phyloP scores from a whole-genome alignment of 2,329 filamentous ascomycete species.

The Aspergillus sp. region DNA sequence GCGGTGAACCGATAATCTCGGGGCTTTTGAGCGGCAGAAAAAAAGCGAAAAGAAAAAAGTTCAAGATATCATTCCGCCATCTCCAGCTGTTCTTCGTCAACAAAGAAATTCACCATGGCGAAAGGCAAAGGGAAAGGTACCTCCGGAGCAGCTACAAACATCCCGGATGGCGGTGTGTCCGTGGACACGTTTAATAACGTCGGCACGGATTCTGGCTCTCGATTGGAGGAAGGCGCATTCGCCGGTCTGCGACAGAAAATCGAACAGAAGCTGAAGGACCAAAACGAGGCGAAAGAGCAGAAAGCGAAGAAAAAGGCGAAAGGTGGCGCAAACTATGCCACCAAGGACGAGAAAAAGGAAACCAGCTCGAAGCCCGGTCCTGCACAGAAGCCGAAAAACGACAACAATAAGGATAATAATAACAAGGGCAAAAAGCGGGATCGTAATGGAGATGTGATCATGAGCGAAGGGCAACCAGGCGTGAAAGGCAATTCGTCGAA shows the following conservation, averaged over 20 bases:
- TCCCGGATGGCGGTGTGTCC: constrained; percentile 9
- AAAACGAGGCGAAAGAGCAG: constrained; percentile 24
- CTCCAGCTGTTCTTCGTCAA: constrained; percentile 8
- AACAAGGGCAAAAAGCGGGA: constrained; percentile 39
- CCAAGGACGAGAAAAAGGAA: constrained; percentile 14
- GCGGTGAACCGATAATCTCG: constrained; percentile 11
- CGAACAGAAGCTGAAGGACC: constrained; percentile 32
- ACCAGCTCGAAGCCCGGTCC: constrained; percentile 11
- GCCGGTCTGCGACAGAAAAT: constrained; percentile 36
- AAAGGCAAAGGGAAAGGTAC: constrained; percentile 32
- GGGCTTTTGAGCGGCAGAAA: constrained; percentile 25
- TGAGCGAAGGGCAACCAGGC: constrained; percentile 23
- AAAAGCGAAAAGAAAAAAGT: constrained; percentile 20
- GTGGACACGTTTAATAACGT: constrained; percentile 12
- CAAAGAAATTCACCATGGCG: constrained; percentile 20
- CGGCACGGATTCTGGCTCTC: constrained; percentile 20
- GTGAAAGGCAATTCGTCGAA: constrained; percentile 15
- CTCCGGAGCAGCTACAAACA: constrained; percentile 15
- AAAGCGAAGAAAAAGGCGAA: constrained; percentile 24
- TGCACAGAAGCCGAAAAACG: constrained; percentile 13
- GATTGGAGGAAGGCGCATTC: constrained; percentile 32
- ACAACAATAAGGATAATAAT: neutral
- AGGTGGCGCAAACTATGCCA: constrained; percentile 10
- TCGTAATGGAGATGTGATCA: constrained; percentile 39
- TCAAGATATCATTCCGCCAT: constrained; percentile 18